Evolutionary conservation across 2,329 filamentous ascomycete genomes (phyloP).

Genomic region (Diaporthe helianthi): DNA sequence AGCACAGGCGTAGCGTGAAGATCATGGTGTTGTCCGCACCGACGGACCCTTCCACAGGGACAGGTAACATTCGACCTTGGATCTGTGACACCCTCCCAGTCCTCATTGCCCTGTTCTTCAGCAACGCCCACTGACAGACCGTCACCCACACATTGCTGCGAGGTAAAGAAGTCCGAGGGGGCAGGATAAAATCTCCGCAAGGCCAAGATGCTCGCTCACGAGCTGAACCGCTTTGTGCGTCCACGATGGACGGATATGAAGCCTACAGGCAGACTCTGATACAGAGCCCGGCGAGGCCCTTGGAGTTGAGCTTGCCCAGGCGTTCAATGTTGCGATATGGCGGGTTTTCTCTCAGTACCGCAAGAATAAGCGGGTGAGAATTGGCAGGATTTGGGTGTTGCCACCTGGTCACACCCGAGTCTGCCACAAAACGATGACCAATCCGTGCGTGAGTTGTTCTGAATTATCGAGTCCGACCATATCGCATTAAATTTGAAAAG

Average conservation of each 20-base stretch:
- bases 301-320: neutral
- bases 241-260: neutral
- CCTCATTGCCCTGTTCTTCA: neutral
- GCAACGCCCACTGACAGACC: neutral
- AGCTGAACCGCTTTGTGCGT: neutral
- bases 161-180: neutral
- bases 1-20: neutral
- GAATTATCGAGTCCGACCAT: slow-evolving; percentile 17
- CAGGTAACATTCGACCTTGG: neutral
- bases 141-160: slow-evolving; percentile 1
- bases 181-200: neutral
- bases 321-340: neutral
- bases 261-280: neutral
- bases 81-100: slow-evolving; percentile 9
- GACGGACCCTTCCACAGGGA: neutral
- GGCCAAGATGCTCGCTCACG: neutral
- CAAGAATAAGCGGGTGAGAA: slow-evolving; percentile 16
- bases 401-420: slow-evolving; percentile 8
- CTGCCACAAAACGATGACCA: neutral
- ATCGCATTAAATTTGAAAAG: slow-evolving; percentile 16
- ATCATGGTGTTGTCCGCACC: neutral
- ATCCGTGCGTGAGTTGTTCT: neutral
- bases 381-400: slow-evolving; percentile 8
- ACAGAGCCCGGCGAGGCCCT: slow-evolving; percentile 14
- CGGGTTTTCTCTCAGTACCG: neutral